Conservation (phyloP, 2,329 filamentous ascomycete genomes). For the Colletotrichum magnum region DNA sequence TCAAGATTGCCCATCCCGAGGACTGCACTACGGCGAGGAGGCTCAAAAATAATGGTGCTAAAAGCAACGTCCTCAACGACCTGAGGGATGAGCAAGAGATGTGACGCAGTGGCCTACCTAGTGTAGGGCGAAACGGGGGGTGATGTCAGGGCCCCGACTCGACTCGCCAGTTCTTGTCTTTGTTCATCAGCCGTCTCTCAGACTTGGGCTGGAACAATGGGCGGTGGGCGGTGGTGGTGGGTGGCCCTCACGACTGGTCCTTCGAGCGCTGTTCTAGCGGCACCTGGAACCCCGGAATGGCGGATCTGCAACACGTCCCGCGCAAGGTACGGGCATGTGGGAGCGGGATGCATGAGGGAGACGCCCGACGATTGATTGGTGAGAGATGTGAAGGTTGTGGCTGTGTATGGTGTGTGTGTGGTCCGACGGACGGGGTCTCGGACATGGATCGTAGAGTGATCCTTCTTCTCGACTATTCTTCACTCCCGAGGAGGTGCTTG, state of each 20-base stretch:
- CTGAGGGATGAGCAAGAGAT: too few species aligned
- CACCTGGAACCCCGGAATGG: conserved; percentile 37
- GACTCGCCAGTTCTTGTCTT: neutral
- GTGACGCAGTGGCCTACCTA: too few species aligned
- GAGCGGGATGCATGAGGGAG: conserved; percentile 18
- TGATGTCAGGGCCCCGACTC: neutral
- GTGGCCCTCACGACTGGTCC: neutral
- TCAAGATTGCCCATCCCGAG: neutral
- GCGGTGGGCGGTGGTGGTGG: neutral
- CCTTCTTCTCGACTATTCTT: neutral
- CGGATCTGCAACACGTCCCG: conserved; percentile 38
- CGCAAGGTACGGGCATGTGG: conserved; percentile 32
- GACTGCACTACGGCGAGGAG: conserved; percentile 11
- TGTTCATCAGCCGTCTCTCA: neutral
- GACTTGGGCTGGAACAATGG: neutral
- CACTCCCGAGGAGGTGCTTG: neutral
- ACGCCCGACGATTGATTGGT: conserved; percentile 17
- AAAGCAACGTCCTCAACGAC: neutral
- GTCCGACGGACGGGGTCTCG: conserved; percentile 11
- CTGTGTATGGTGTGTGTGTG: conserved; percentile 24
- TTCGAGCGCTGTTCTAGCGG: conserved; percentile 31
- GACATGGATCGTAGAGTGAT: conserved; percentile 13
- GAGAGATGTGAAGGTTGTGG: conserved; percentile 7
- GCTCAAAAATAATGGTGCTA: conserved; percentile 5
- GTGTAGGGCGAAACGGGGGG: neutral